Conservation (phyloP, 2,329 filamentous ascomycete species). For the Verticillium nonalfalfae region DNA sequence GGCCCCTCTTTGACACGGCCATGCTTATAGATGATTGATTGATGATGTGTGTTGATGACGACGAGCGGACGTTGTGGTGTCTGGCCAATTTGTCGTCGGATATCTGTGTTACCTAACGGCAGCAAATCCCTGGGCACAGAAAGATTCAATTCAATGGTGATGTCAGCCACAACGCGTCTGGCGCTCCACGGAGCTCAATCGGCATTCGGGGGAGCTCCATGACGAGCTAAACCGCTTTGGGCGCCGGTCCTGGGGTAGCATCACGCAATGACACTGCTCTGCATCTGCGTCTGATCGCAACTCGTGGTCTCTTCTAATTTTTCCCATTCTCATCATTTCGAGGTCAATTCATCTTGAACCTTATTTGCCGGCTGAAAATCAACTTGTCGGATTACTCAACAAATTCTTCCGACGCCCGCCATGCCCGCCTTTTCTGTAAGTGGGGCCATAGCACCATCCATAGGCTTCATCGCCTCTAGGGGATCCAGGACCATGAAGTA, state of each 20-base stretch:
- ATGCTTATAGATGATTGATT: background rate
- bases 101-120: background rate
- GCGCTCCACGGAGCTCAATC: background rate
- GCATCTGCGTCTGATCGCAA: background rate
- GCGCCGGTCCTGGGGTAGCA: background rate
- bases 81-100: background rate
- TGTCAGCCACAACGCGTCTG: background rate
- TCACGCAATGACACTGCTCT: background rate
- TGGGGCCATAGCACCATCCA: slow-evolving; percentile 5
- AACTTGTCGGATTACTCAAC: background rate
- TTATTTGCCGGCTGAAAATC: background rate
- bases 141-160: background rate
- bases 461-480: background rate
- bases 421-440: slow-evolving; percentile 42
- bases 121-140: background rate
- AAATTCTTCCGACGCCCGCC: slow-evolving; percentile 2
- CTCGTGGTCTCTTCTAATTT: no score
- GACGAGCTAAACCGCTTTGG: background rate
- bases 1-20: slow-evolving; percentile 22
- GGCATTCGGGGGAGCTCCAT: background rate
- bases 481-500: background rate
- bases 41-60: background rate
- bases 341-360: background rate
- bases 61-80: background rate
- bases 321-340: background rate